These are phyloP conservation scores for Pulveroboletus sp. DNA, from an alignment of 768 basidiomycete species.

Conservation along the genomic window DNA sequence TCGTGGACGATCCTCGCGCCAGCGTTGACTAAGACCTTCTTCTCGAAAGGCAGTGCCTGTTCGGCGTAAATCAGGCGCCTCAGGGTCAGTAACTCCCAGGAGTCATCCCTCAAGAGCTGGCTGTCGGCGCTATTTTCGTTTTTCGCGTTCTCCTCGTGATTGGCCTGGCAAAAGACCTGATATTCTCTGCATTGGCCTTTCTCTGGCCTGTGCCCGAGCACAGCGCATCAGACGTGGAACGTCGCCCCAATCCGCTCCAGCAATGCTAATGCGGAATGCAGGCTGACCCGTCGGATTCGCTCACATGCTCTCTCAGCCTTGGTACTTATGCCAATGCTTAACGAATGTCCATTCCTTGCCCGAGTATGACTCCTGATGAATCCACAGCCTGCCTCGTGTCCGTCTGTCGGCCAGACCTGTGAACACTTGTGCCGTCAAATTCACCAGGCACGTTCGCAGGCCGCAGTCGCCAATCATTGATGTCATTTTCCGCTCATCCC, in stretches of 20 bases:
- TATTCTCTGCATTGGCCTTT: neutral
- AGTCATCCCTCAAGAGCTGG: too few relatives aligned
- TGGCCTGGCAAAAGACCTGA: too few relatives aligned
- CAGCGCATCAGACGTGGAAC: neutral
- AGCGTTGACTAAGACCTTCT: conserved; percentile 12
- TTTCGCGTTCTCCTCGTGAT: neutral
- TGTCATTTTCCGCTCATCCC: neutral
- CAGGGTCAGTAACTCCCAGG: conserved; percentile 8
- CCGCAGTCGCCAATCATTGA: conserved; percentile 11
- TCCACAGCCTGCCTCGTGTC: conserved; percentile 1
- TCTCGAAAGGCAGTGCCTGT: conserved; percentile 21
- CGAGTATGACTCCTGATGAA: neutral
- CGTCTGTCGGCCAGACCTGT: neutral
- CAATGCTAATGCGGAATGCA: neutral
- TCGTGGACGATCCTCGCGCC: conserved; percentile 11
- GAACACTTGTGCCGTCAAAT: neutral
- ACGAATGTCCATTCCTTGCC: neutral
- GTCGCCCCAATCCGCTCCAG: neutral
- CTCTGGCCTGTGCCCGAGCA: conserved; percentile 2
- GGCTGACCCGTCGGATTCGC: neutral
- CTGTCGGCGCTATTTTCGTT: neutral
- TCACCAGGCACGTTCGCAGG: conserved; percentile 8
- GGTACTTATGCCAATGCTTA: neutral
- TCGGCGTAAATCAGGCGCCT: conserved; percentile 15
- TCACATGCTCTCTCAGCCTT: neutral